Evolutionary conservation across 2,329 filamentous ascomycete species (phyloP).

Genomic region (Ophiostoma australiae): DNA sequence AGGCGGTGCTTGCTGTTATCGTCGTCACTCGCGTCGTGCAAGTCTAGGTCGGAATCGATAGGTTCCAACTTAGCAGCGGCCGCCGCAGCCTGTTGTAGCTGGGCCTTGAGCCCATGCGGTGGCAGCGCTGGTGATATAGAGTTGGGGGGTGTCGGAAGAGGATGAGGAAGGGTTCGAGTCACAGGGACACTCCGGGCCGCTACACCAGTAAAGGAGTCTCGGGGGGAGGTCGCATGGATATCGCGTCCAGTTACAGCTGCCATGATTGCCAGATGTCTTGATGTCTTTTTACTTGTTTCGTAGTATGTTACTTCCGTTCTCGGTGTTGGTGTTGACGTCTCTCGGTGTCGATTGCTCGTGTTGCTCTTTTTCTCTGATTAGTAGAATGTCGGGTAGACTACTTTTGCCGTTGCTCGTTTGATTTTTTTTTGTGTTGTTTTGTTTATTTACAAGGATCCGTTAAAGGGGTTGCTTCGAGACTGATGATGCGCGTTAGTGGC

Average conservation of each 20-base stretch:
- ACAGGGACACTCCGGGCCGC: constrained; percentile 60
- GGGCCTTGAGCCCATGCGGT: constrained; percentile 71
- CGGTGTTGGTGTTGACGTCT: constrained; percentile 5
- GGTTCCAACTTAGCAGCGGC: constrained; percentile 49
- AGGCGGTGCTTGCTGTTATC: constrained; percentile 26
- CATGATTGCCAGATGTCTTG: constrained; percentile 56
- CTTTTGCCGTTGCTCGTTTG: not conserved
- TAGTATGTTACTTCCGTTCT: constrained; percentile 17
- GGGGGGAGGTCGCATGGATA: constrained; percentile 58
- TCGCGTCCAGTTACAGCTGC: constrained; percentile 59
- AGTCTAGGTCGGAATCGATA: constrained; percentile 82
- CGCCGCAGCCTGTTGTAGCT: constrained; percentile 50
- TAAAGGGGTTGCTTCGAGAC: constrained; percentile 9
- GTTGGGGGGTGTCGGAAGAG: constrained; percentile 87
- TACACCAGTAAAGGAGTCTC: constrained; percentile 71
- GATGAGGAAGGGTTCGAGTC: constrained; percentile 61
- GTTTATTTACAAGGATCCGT: constrained; percentile 17
- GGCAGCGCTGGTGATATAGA: constrained; percentile 86
- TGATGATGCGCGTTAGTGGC: constrained; percentile 15
- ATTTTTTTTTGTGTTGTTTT: constrained; percentile 9
- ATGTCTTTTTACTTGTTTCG: constrained; percentile 31
- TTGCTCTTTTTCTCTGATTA: not conserved
- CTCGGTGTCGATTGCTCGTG: not conserved
- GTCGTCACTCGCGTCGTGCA: constrained; percentile 62
- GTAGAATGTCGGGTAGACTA: not conserved